phyloP scores from a whole-genome alignment of 768 basidiomycete genomes.

The Agaricus bisporus region DNA sequence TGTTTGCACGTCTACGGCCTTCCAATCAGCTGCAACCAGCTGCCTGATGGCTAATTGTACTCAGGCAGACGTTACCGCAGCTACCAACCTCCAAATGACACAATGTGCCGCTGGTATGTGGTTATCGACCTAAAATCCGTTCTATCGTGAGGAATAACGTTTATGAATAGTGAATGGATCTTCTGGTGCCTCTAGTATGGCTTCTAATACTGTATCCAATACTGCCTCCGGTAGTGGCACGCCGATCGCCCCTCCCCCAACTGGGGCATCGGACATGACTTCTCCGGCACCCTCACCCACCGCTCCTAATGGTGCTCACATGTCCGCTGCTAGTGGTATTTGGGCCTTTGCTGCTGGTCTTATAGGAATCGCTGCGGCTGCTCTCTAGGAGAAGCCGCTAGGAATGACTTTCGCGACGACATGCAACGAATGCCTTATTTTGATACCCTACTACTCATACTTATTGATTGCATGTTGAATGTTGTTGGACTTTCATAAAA shows the following conservation, averaged over 20 bases:
- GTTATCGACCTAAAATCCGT: not conserved
- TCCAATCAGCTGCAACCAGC: constrained; percentile 16
- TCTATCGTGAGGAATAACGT: not conserved
- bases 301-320: not conserved
- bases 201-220: not conserved
- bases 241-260: constrained; percentile 2
- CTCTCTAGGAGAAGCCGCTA: not conserved
- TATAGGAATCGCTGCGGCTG: not conserved
- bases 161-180: not conserved
- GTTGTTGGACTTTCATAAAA: too few species aligned
- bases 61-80: constrained; percentile 13
- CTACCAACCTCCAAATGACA: constrained; percentile 13
- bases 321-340: not conserved
- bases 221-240: constrained; percentile 1
- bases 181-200: not conserved
- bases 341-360: constrained; percentile 5
- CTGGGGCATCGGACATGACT: not conserved
- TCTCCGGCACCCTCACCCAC: not conserved
- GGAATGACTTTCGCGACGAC: too few species aligned
- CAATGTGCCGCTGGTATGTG: constrained; percentile 17
- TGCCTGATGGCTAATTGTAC: constrained; percentile 17
- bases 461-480: too few species aligned
- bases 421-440: not conserved
- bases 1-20: constrained; percentile 19
- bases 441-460: not conserved